These are phyloP conservation scores for Dryas octopetala DNA, from an alignment of 306 rosid species.

Conservation along the genomic window DNA sequence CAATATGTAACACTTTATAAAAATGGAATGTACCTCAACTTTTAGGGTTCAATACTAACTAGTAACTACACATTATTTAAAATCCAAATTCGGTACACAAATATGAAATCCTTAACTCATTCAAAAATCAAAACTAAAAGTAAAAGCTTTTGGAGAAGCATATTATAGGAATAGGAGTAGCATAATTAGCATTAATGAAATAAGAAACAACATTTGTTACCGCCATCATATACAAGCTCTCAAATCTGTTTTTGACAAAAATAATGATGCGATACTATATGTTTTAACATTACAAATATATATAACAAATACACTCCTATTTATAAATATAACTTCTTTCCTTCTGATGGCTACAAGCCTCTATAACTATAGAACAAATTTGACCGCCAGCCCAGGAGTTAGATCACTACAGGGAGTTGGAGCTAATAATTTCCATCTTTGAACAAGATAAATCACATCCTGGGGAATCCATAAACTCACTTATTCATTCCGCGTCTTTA, in stretches of 20 bases:
- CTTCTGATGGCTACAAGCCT: neutral
- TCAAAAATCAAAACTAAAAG: neutral
- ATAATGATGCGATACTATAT: neutral
- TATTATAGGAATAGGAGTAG: neutral
- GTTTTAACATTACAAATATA: slow-evolving; percentile 1
- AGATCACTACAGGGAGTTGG: slow-evolving; percentile 29
- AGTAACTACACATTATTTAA: too few relatives aligned
- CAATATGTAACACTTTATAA: too few relatives aligned
- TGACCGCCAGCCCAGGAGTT: slow-evolving; percentile 35
- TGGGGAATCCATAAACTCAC: slow-evolving; percentile 30
- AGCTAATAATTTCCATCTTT: slow-evolving; percentile 35
- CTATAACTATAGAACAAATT: slow-evolving; percentile 19
- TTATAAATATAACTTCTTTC: slow-evolving; percentile 5
- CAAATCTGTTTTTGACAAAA: slow-evolving; percentile 10
- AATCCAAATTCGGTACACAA: neutral
- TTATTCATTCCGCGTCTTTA: slow-evolving; percentile 17
- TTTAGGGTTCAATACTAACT: too few relatives aligned
- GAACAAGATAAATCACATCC: slow-evolving; percentile 24
- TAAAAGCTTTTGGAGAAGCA: neutral
- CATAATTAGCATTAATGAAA: neutral
- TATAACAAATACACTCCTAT: neutral
- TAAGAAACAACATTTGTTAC: slow-evolving; percentile 4
- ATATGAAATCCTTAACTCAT: neutral
- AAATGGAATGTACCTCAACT: too few relatives aligned
- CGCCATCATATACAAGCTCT: slow-evolving; percentile 39